Conservation (phyloP, 2,329 filamentous ascomycete genomes). For the Ascochyta rabiei region DNA sequence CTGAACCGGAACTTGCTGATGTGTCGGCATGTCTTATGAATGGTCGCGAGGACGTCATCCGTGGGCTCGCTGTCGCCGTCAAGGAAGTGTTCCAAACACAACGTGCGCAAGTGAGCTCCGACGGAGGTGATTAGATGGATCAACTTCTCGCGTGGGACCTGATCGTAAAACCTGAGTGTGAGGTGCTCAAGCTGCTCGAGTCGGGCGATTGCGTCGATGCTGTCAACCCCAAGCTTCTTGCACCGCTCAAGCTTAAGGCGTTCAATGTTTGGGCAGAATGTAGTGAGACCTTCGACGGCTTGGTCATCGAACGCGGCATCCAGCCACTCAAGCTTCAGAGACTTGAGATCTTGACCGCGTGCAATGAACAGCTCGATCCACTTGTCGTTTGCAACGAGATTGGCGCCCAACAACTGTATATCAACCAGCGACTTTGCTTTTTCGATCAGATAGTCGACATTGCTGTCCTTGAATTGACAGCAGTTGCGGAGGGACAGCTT, state of each 20-base stretch:
- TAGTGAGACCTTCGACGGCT: constrained; percentile 65
- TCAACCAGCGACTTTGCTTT: constrained; percentile 72
- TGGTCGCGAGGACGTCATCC: constrained; percentile 65
- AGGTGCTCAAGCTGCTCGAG: constrained; percentile 73
- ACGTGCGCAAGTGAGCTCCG: constrained; percentile 72
- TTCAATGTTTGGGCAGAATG: constrained; percentile 69
- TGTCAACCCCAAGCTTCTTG: constrained; percentile 70
- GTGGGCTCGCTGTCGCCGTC: constrained; percentile 65
- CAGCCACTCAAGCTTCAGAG: constrained; percentile 80
- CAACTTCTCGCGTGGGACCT: constrained; percentile 64
- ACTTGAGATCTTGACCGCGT: constrained; percentile 69
- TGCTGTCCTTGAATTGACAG: constrained; percentile 88
- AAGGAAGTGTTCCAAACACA: constrained; percentile 75
- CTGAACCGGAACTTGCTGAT: constrained; percentile 82
- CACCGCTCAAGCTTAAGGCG: constrained; percentile 84
- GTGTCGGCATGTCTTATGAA: constrained; percentile 71
- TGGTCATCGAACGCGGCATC: constrained; percentile 81
- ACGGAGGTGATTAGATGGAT: constrained; percentile 65
- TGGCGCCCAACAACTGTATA: constrained; percentile 82
- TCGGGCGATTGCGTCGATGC: constrained; percentile 68
- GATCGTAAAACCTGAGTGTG: constrained; percentile 69
- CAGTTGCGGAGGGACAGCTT: constrained; percentile 79
- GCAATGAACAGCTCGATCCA: constrained; percentile 74
- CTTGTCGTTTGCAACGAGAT: constrained; percentile 76
- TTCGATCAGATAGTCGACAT: constrained; percentile 79